These are phyloP conservation scores for Pestalotiopsis sp. DNA, from an alignment of 2,329 filamentous ascomycete species.

Conservation along the genomic window DNA sequence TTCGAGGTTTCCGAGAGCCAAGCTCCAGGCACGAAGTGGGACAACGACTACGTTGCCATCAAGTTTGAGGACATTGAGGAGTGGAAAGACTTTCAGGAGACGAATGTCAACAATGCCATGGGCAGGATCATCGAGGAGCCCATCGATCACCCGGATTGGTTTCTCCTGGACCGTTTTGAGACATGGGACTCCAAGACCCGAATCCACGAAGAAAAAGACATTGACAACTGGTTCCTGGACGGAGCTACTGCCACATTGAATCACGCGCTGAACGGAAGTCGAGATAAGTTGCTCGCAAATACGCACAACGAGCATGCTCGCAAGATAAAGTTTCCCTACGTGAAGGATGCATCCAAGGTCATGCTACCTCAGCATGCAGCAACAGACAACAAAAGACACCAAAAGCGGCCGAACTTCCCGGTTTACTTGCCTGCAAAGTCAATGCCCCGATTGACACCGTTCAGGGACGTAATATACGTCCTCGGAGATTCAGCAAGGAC, in stretches of 20 bases:
- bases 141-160: too few relatives aligned
- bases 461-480: not conserved
- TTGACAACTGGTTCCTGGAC: not conserved
- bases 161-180: not conserved
- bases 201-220: not conserved
- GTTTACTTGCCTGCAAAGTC: conserved; percentile 7
- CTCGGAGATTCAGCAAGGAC: conserved; percentile 9
- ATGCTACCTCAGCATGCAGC: not conserved
- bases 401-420: conserved; percentile 9
- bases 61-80: not conserved
- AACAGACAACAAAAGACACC: too few relatives aligned
- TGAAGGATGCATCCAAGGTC: not conserved
- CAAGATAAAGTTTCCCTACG: not conserved
- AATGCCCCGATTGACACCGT: not conserved
- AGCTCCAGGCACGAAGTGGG: not conserved
- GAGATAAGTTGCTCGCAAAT: not conserved
- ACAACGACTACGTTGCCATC: not conserved
- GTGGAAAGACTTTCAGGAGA: not conserved
- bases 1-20: not conserved
- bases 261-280: not conserved
- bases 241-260: not conserved
- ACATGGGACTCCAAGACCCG: not conserved
- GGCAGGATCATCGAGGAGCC: too few relatives aligned
- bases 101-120: not conserved
- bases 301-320: not conserved